These are phyloP conservation scores for Turnera subulata DNA, from an alignment of 345 rosid species.

Conservation along the genomic window DNA sequence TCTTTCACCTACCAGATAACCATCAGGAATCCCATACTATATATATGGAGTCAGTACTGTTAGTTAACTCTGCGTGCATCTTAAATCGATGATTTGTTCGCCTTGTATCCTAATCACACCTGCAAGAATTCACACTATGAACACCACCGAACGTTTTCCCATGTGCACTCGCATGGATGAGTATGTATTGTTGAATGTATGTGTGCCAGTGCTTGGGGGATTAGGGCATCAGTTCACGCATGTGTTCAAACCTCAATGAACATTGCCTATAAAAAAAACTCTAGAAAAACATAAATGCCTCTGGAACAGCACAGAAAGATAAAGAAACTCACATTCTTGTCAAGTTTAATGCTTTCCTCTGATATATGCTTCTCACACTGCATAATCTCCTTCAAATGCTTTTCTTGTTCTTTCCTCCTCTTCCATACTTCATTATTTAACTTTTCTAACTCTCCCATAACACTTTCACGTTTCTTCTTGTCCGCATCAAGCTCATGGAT, in stretches of 20 bases:
- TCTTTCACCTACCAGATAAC: no score
- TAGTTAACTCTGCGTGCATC: no score
- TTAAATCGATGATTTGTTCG: no score
- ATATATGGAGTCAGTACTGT: no score
- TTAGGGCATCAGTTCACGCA: no score
- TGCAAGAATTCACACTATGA: no score
- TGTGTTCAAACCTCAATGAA: neutral
- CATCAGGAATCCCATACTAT: no score
- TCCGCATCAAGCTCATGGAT: constrained; percentile 67
- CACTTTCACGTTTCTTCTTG: constrained; percentile 49
- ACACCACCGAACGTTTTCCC: no score
- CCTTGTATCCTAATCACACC: no score
- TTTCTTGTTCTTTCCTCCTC: constrained; percentile 74
- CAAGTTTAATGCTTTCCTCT: constrained; percentile 63
- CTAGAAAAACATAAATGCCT: neutral
- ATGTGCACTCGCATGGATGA: no score
- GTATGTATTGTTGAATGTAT: no score
- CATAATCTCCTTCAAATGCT: constrained; percentile 74
- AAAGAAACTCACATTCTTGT: constrained; percentile 57
- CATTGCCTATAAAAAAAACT: neutral
- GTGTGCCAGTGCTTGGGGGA: no score
- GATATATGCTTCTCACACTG: constrained; percentile 74
- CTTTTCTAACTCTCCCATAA: constrained; percentile 56
- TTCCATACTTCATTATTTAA: constrained; percentile 56
- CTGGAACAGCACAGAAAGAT: constrained; percentile 2